Base-by-base conservation (phyloP, 805 yeast species). In the Sporopachydermia quercuum region DNA sequence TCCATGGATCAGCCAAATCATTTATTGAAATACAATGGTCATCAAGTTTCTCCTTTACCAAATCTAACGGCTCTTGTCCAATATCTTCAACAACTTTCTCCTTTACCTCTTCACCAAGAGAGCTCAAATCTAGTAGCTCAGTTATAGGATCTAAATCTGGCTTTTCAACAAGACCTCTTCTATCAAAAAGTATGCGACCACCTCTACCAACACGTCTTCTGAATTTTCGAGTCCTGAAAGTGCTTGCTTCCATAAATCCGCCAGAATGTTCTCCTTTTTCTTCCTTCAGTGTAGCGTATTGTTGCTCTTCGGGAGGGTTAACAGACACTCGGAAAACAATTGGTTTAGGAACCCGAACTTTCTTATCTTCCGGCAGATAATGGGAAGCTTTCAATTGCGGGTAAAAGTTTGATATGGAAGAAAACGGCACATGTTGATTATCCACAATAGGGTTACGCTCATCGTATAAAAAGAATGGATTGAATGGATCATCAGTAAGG, bases 401-500 rank as follows among this genome's bases (percentile, higher is more conserved):
- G 46, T n/a, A 55, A 57, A 39, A 46, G 16, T 56, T 46, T 15
- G 86, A 72, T 34, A 84, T 78, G 1, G 94, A 80, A 8, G 91
- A 78, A 53, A 79, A 83, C 3, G 94, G 89, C 1, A 83, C 66
- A 51, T 80, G 86, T 15, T 66, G 61, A 34, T 76, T 59, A 44
- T 78, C 81, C 37, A 70, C 58, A 35, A 68, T 51, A 13, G 39
- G 41, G 23, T 65, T 64, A 18, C 76, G 71, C 39, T 74, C 65
- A 4, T 77, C 68, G 40, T 84, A 70, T 45, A 82, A 76, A 55
- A 84, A 78, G 41, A 70, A 76, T 11, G 96, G 96, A 52, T 78
- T 81, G 52, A 73, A 74, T 13, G 91, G 79, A 60, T 82, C 87
- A 60, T 86, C 95, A 2, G 96, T 82, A 39, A 81, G 65, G 52